Evolutionary conservation across 208 protist species (phyloP), one percentile per base, ranked within the genome.

Genomic region (Leishmania arabica): DNA sequence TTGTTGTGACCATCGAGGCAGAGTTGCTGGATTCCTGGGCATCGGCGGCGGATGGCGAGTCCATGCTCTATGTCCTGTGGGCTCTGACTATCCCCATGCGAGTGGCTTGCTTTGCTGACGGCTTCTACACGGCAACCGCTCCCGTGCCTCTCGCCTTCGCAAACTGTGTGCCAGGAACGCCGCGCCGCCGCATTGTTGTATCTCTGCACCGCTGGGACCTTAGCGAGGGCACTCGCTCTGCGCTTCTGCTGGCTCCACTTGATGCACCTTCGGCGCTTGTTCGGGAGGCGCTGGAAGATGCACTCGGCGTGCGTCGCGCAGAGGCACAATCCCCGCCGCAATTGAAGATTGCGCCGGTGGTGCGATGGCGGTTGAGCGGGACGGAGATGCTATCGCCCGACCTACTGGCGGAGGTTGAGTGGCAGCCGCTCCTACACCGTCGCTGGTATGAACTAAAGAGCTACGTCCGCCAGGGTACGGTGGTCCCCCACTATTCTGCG

Each of bases 391-490:
- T 47, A 40, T 49, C 72, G 53, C 2, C 54, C 1, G 77, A 58
- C 51, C 34, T 85, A 66, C 53, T 70, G 24, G 78, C 72, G 31
- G 75, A 79, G 73, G 64, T 64, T 17, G 82, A 86, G 77, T 95
- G 91, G 91, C 83, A 71, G 49, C 89, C 93, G 40, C 81, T 96
- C 11, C 42, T 93, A 54, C 82, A 84, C 60, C 86, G 80, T 15
- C 93, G 93, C 47, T 96, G 93, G 91, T 93, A 91, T 75, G 91
- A 94, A 65, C 83, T 93, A 81, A 81, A 89, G 62, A 80, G 82
- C 58, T 84, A 84, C 75, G 81, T 95, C 62, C 82, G 84, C 60
- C 81, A 92, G 81, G 87, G 84, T 9, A 93, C 88, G 13, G 62
- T 86, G 42, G 75, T 84, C 49, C 58, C 71, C 24, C 65, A 84